Evolutionary conservation across 768 basidiomycete species (phyloP).

Genomic region (Tulasnella sp.): DNA sequence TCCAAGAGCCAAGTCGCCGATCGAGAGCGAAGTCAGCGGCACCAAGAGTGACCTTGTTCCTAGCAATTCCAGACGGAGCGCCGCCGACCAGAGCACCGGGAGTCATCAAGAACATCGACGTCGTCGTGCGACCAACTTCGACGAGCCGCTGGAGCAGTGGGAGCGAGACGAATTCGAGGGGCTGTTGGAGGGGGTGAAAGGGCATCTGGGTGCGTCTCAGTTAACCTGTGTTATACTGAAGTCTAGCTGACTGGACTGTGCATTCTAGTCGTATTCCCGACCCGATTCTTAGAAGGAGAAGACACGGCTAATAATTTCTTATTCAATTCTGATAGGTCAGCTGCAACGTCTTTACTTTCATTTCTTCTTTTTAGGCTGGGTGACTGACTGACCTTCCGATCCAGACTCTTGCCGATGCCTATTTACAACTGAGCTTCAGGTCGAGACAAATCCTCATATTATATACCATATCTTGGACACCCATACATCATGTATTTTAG

Average conservation of each 20-base stretch:
- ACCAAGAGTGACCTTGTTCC: background rate
- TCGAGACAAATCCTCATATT: too few species aligned
- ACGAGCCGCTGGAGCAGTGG: constrained; percentile 68
- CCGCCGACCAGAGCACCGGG: background rate
- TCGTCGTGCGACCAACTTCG: constrained; percentile 15
- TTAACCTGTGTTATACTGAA: background rate
- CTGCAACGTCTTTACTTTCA: too few species aligned
- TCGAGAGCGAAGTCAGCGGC: background rate
- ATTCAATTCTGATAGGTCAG: constrained; percentile 75
- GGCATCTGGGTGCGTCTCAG: constrained; percentile 64
- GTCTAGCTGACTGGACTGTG: too few species aligned
- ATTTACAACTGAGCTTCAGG: constrained; percentile 50
- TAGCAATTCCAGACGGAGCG: background rate
- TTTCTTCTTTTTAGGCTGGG: too few species aligned
- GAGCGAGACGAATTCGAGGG: constrained; percentile 88
- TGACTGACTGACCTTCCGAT: constrained; percentile 13
- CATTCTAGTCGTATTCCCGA: constrained; percentile 66
- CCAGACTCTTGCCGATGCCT: constrained; percentile 56
- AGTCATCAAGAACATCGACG: background rate
- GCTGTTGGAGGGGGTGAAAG: constrained; percentile 60
- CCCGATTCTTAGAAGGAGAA: constrained; percentile 84
- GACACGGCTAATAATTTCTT: constrained; percentile 86
- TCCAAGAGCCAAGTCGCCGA: background rate
- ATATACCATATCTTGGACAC: too few species aligned
- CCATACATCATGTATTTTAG: too few species aligned